Percentiles rank a stretch among this genome's conserved stretches.
phyloP scores from a whole-genome alignment of 345 rosid genomes.

The Boechera retrofracta region DNA sequence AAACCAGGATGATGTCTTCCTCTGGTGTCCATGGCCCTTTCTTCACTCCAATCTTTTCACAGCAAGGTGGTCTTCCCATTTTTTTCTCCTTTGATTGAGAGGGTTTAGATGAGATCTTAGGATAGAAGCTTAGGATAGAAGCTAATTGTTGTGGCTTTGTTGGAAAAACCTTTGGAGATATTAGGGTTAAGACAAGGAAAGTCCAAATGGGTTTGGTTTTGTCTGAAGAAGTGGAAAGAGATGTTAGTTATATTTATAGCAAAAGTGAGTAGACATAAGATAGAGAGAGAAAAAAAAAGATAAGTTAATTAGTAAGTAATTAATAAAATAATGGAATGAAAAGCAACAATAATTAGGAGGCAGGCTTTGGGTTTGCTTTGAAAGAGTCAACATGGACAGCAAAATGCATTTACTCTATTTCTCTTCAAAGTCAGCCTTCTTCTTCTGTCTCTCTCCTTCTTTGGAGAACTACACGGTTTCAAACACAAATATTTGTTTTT shows the following conservation, averaged over 20 bases:
- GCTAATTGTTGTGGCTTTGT: conserved; percentile 2
- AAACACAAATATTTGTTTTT: conserved; percentile 11
- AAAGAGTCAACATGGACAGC: conserved; percentile 73
- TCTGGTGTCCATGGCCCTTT: conserved; percentile 99
- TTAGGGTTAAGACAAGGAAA: conserved; percentile 32
- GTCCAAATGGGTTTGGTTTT: conserved; percentile 28
- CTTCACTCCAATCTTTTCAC: conserved; percentile 89
- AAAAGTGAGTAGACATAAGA: conserved; percentile 26
- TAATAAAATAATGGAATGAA: conserved; percentile 38
- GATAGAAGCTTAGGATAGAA: neutral
- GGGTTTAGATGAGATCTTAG: neutral
- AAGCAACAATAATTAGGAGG: conserved; percentile 49
- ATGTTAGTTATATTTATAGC: conserved; percentile 50
- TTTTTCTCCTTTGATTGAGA: neutral
- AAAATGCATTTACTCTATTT: conserved; percentile 67
- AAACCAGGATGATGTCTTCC: conserved; percentile 91
- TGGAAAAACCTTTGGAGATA: neutral
- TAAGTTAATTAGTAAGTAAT: conserved; percentile 33
- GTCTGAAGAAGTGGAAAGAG: conserved; percentile 46
- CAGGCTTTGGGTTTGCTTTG: conserved; percentile 42
- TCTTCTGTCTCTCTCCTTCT: neutral
- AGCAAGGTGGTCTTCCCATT: conserved; percentile 99
- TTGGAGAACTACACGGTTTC: neutral
- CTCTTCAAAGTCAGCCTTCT: conserved; percentile 62
- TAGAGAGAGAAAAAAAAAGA: conserved; percentile 12